Base-by-base conservation (phyloP, 2,329 filamentous ascomycete species). In the Raffaelea deltoideospora region DNA sequence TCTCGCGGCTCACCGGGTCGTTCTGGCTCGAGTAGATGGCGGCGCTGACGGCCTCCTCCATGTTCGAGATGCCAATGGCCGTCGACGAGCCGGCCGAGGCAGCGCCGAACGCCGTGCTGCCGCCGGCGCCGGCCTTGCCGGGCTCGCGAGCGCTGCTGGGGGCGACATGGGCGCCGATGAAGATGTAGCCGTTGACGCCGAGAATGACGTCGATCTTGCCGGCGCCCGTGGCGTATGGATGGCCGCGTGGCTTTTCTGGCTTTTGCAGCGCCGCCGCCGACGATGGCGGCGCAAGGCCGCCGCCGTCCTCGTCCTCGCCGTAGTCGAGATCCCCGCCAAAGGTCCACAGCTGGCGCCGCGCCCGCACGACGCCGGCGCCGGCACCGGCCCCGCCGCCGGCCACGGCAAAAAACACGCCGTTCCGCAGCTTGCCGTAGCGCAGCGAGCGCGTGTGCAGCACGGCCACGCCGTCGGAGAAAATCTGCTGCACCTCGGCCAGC, bases 141-240 rank as follows among this genome's bases (percentile, higher is more conserved):
- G n/a, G 57, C 54, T n/a, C 63, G 60, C 31, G 68, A 60, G 28
- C 57, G 52, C 30, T 11, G 10, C 34, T 32, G 29, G 57, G 50
- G 8, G 53, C 53, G 5, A 58, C 57, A n/a, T 68, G 66, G 26
- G 68, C 45, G 15, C 47, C 69, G 46, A 82, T 76, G 8, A 80
- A 98, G 40, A 96, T 86, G 54, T 92, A 96, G 1, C 90, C 90
- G 50, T 98, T 98, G 28, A 98, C 90, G 3, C 90, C 90, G 1
- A 98, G 65, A 36, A 94, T 71, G 8, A 96, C 75, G 52, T 95
- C 84, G 21, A 98, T 72, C 43, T 76, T 78, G 36, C 72, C 67
- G 24, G 69, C 67, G 24, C 69, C 64, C 43, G 42, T 41, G 23
- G 26, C 40, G 19, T 31, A 40, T n/a, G n/a, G n/a, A n/a, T n/a